Conservation (phyloP, 106 monocot genomes). For the Triglochin maritima region DNA sequence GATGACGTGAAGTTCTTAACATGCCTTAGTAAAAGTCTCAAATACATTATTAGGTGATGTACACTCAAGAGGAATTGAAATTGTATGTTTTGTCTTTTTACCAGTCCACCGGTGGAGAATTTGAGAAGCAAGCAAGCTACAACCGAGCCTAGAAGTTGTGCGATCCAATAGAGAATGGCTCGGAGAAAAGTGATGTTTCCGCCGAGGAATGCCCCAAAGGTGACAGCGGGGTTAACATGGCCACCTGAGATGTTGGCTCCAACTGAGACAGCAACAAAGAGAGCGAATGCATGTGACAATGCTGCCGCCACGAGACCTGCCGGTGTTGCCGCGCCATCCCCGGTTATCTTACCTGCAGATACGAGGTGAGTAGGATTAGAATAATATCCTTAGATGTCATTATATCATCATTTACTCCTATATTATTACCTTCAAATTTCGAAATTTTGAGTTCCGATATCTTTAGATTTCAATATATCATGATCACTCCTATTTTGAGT, state of each 20-base stretch:
- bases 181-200: constrained; percentile 20
- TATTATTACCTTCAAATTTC: too few relatives aligned
- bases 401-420: too few relatives aligned
- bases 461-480: too few relatives aligned
- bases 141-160: constrained; percentile 18
- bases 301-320: constrained; percentile 13
- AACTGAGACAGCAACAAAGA: constrained; percentile 18
- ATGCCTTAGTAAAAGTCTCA: too few relatives aligned
- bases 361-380: background rate
- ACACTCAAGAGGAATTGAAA: too few relatives aligned
- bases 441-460: too few relatives aligned
- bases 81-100: background rate
- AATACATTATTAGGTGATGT: too few relatives aligned
- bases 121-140: constrained; percentile 18
- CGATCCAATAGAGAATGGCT: constrained; percentile 13
- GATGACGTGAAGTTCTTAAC: too few relatives aligned
- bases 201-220: constrained; percentile 19
- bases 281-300: constrained; percentile 16
- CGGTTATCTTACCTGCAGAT: constrained; percentile 10
- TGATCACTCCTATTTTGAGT: too few relatives aligned
- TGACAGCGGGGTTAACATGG: constrained; percentile 21
- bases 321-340: constrained; percentile 4
- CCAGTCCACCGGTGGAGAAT: constrained; percentile 18
- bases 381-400: background rate
- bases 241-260: constrained; percentile 22